Base-by-base conservation (phyloP, 192 early-diverging fungal genomes). In the Rhizophlyctis rosea region DNA sequence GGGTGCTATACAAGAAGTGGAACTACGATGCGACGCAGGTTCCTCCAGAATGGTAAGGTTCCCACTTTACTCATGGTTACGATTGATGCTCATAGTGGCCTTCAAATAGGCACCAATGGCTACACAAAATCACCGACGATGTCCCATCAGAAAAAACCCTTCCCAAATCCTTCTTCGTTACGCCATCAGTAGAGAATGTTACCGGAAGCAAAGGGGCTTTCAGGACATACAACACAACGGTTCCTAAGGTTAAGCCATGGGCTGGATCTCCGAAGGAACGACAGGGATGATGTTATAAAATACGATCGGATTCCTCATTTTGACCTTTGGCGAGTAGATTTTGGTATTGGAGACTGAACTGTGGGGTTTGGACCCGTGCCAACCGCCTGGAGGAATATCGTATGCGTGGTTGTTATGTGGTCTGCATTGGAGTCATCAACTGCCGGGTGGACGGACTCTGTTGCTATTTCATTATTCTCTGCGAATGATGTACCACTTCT, bases 21-120 rank as follows among this genome's bases (percentile, higher is more conserved):
- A 77, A 83, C 70, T 75, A 55, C 44, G 81, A 83, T 64, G 69
- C 73, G 1, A 50, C 76, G 27, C 76, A 78, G 52, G 73, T 83
- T 24, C 76, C 78, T 7, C 71, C 81, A 13, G 75, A 83, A 75
- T 83, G 81, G 80, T 80, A 59, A 57, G 31, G 32, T 5, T 30
- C 24, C 9, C 21, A 57, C 14, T 33, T 57, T 33, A 25, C 13
- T 25, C 9, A n/a, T 54, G 9, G 9, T 23, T 14, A 54, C 28
- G 9, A 14, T 25, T 54, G n/a, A 54, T 29, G 52, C 23, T 23
- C 9, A 14, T 54, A 14, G 9, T n/a, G 39, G 9, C 39, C 39
- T n/a, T n/a, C 39, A 13, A 13, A 9, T n/a, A 80, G 78, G 80
- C 78, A 83, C 64, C 78, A 81, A 50, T 83, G 81, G 81, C 64